Percentiles rank a stretch among this genome's conserved stretches.
Conservation (phyloP, 805 yeast genomes). For the Kodamaea hsintzibuensis region DNA sequence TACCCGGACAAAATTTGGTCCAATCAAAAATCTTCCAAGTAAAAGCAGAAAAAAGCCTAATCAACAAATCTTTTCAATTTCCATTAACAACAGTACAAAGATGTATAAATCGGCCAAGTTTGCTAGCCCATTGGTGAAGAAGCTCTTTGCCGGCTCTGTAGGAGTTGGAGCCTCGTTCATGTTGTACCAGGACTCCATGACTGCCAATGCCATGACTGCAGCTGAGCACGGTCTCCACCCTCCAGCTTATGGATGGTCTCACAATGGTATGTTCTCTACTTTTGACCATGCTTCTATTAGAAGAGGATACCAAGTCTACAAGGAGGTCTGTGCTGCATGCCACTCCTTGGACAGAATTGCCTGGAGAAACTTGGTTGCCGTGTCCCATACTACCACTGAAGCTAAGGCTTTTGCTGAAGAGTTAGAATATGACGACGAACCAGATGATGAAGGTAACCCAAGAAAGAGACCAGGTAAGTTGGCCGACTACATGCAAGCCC, state of each 20-base stretch:
- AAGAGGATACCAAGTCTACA: conserved; percentile 98
- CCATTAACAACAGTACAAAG: conserved; percentile 3
- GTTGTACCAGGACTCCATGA: conserved; percentile 78
- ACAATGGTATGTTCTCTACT: conserved; percentile 85
- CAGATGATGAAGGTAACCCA: conserved; percentile 95
- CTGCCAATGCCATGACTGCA: conserved; percentile 95
- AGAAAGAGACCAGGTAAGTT: conserved; percentile 98
- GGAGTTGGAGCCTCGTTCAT: conserved; percentile 82
- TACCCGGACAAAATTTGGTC: neutral
- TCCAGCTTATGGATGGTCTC: conserved; percentile 91
- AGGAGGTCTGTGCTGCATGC: conserved; percentile 99
- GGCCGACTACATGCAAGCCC: conserved; percentile 92
- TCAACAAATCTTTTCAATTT: conserved; percentile 7
- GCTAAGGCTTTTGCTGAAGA: conserved; percentile 93
- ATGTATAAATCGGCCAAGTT: conserved; percentile 13
- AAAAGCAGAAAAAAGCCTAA: conserved; percentile 1
- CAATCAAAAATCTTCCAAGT: neutral
- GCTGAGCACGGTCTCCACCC: conserved; percentile 99
- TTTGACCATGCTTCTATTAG: conserved; percentile 95
- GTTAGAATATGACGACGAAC: conserved; percentile 96
- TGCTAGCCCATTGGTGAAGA: conserved; percentile 36
- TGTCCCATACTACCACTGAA: conserved; percentile 87
- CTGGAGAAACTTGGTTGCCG: conserved; percentile 98
- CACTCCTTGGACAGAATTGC: conserved; percentile 96
- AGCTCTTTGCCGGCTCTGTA: conserved; percentile 60